These are phyloP conservation scores for Eutrema japonicum DNA, from an alignment of 345 rosid species.

Conservation along the genomic window DNA sequence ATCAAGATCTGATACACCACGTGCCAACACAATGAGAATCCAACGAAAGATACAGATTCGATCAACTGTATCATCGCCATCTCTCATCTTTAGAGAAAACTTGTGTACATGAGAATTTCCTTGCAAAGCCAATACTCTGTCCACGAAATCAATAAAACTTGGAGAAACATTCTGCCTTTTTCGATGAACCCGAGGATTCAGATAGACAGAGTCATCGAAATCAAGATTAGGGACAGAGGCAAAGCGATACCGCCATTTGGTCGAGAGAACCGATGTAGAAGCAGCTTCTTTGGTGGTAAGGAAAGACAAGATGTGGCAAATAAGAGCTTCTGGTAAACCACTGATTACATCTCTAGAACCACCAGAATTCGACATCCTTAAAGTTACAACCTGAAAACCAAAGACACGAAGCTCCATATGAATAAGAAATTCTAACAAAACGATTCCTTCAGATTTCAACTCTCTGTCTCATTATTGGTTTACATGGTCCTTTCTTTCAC, in stretches of 20 bases:
- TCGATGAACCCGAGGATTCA: not conserved
- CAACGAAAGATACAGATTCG: not conserved
- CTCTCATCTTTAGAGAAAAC: not conserved
- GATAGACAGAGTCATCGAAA: not conserved
- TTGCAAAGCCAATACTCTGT: conserved; percentile 22
- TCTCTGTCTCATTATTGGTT: too few relatives aligned
- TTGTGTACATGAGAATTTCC: conserved; percentile 1
- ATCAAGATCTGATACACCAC: conserved; percentile 15
- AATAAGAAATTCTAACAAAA: not conserved
- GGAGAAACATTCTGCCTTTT: not conserved
- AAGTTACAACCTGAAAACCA: conserved; percentile 2
- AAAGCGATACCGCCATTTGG: conserved; percentile 19
- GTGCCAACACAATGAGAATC: conserved; percentile 20
- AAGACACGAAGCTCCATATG: not conserved
- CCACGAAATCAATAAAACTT: conserved; percentile 21
- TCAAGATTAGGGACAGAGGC: not conserved
- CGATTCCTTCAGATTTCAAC: not conserved
- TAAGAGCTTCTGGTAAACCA: not conserved
- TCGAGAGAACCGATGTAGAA: not conserved
- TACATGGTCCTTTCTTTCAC: not conserved
- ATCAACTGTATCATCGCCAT: not conserved
- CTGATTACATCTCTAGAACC: not conserved
- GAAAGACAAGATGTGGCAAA: conserved; percentile 19
- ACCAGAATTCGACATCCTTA: not conserved
- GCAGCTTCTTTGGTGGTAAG: conserved; percentile 17